phyloP scores from a whole-genome alignment of 176 grass and related monocot genomes.

The Juncus inflexus region DNA sequence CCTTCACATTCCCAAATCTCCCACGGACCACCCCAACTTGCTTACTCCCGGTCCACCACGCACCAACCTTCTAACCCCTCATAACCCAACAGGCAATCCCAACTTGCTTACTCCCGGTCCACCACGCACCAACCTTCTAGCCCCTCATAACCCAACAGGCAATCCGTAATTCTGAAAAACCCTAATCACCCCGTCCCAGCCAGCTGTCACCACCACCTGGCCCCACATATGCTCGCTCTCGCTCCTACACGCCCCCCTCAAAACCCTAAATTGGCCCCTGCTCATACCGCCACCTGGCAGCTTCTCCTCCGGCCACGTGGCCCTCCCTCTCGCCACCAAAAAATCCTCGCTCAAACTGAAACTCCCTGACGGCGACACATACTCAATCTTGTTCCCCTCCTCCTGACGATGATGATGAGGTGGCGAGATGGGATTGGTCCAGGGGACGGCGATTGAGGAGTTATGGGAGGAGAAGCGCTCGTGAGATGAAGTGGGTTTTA shows the following conservation, averaged over 20 bases:
- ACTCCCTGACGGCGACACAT: slow-evolving; percentile 44
- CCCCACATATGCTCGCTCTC: slow-evolving; percentile 59
- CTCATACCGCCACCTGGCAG: slow-evolving; percentile 48
- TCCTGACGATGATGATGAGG: background rate
- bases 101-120: slow-evolving; percentile 36
- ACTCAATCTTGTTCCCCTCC: slow-evolving; percentile 4
- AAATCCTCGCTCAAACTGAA: slow-evolving; percentile 58
- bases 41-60: slow-evolving; percentile 37
- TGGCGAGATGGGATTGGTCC: slow-evolving; percentile 39
- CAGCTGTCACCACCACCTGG: slow-evolving; percentile 81
- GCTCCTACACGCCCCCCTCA: slow-evolving; percentile 53
- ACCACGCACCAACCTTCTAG: slow-evolving; percentile 34
- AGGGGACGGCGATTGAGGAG: slow-evolving; percentile 63
- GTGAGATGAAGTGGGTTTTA: slow-evolving; percentile 63
- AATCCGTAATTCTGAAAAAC: slow-evolving; percentile 87
- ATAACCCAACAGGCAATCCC: slow-evolving; percentile 59
- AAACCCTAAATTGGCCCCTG: slow-evolving; percentile 53
- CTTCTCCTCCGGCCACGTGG: slow-evolving; percentile 93
- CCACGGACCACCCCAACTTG: slow-evolving; percentile 40
- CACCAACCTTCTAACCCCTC: slow-evolving; percentile 33
- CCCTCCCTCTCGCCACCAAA: slow-evolving; percentile 47
- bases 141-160: slow-evolving; percentile 44
- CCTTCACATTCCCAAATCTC: slow-evolving; percentile 29
- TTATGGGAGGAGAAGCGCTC: slow-evolving; percentile 61
- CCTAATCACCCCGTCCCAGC: slow-evolving; percentile 71